These are phyloP conservation scores for Bertia moriformis DNA, from an alignment of 2,329 filamentous ascomycete species.

Conservation along the genomic window DNA sequence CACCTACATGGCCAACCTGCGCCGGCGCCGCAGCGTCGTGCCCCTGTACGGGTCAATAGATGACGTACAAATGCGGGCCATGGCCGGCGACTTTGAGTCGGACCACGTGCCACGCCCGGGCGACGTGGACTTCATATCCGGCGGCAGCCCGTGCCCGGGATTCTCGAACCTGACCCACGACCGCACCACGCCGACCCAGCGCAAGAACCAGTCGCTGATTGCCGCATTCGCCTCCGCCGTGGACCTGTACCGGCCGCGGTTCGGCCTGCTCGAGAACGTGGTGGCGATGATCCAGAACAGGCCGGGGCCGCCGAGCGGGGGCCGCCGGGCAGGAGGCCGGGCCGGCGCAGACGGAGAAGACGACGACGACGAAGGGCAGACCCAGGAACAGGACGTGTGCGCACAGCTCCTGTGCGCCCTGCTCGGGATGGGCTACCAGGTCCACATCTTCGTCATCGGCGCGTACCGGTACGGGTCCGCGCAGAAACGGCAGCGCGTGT, in stretches of 20 bases:
- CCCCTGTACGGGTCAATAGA: slow-evolving; percentile 63
- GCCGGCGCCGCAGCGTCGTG: too few species aligned
- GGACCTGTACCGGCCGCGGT: slow-evolving; percentile 63
- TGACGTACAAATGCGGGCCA: slow-evolving; percentile 40
- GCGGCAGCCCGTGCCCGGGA: slow-evolving; percentile 64
- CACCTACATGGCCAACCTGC: too few species aligned
- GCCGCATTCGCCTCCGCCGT: slow-evolving; percentile 63
- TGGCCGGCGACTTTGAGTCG: slow-evolving; percentile 28
- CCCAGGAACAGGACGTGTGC: slow-evolving; percentile 47
- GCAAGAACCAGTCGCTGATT: slow-evolving; percentile 62
- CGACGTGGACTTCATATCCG: slow-evolving; percentile 54
- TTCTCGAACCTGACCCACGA: slow-evolving; percentile 53
- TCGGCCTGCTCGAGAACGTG: slow-evolving; percentile 68
- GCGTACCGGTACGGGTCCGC: slow-evolving; percentile 54
- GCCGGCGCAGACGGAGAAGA: too few species aligned
- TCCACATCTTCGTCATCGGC: slow-evolving; percentile 52
- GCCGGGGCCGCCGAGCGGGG: too few species aligned
- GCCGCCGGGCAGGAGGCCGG: too few species aligned
- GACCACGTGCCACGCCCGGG: slow-evolving; percentile 39
- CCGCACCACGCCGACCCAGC: slow-evolving; percentile 35
- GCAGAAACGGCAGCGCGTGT: slow-evolving; percentile 53
- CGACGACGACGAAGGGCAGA: too few species aligned
- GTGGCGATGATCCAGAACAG: slow-evolving; percentile 41
- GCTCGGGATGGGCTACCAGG: slow-evolving; percentile 66
- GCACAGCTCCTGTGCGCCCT: slow-evolving; percentile 60